phyloP scores from a whole-genome alignment of 176 grass and related monocot species.

The Phragmites australis region DNA sequence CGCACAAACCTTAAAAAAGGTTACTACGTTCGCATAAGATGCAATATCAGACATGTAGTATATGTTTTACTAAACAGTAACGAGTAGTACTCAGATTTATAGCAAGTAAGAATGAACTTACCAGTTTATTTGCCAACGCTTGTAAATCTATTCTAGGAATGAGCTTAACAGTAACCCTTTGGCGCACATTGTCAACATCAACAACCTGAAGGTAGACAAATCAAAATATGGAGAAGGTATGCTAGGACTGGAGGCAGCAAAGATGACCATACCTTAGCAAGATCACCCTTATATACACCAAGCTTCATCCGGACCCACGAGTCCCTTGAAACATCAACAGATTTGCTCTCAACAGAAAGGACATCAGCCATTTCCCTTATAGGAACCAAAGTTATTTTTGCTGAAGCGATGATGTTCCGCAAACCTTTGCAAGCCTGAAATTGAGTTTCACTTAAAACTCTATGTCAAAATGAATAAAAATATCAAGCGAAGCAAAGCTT shows the following conservation, averaged over 20 bases:
- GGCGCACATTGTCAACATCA: conserved; percentile 76
- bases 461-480: conserved; percentile 25
- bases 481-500: conserved; percentile 13
- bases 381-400: conserved; percentile 65
- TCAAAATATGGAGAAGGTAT: conserved; percentile 22
- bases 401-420: conserved; percentile 64
- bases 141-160: conserved; percentile 91
- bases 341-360: conserved; percentile 70
- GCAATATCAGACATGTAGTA: background rate
- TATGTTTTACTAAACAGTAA: background rate
- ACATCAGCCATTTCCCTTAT: conserved; percentile 83
- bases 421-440: conserved; percentile 80
- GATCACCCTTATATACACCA: conserved; percentile 82
- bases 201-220: conserved; percentile 58
- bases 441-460: background rate
- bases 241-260: conserved; percentile 1
- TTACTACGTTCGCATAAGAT: background rate
- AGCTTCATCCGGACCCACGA: conserved; percentile 86
- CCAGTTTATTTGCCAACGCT: conserved; percentile 69
- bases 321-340: conserved; percentile 65
- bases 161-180: conserved; percentile 76
- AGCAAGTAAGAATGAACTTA: conserved; percentile 36
- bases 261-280: conserved; percentile 64
- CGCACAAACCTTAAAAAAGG: background rate
- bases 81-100: conserved; percentile 5